Evolutionary conservation across 352 stramenopile genomes (phyloP).

Genomic region (Pythium coloratum): DNA sequence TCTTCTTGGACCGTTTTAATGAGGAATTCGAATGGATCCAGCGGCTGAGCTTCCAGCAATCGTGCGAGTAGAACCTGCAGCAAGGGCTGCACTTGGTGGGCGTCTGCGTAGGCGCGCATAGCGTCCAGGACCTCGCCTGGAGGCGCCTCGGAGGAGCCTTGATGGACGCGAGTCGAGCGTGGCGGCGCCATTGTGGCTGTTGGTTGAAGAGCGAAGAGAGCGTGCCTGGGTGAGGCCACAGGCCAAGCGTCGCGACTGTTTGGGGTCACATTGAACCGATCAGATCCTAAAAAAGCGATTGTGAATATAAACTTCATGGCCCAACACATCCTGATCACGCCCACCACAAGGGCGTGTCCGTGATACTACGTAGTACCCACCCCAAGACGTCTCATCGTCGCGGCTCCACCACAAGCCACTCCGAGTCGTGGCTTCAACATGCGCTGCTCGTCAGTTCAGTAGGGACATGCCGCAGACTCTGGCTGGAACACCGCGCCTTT

Average conservation of each 20-base stretch:
- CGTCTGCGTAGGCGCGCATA: conserved; percentile 61
- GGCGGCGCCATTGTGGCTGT: conserved; percentile 29
- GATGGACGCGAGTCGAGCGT: conserved; percentile 36
- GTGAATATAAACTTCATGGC: no score
- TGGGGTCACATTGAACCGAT: not conserved
- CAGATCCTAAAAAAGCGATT: not conserved
- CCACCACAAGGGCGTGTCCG: no score
- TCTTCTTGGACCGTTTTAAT: conserved; percentile 57
- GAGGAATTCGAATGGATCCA: conserved; percentile 70
- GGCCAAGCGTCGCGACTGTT: conserved; percentile 6
- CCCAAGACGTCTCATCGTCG: no score
- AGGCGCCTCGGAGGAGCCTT: conserved; percentile 23
- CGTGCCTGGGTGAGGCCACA: not conserved
- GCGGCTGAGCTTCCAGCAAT: conserved; percentile 60
- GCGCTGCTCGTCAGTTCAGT: not conserved
- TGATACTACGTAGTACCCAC: no score
- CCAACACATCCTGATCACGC: no score
- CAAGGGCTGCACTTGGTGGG: conserved; percentile 63
- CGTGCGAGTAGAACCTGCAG: conserved; percentile 56
- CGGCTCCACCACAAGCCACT: not conserved
- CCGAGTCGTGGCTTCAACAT: not conserved
- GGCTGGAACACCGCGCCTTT: not conserved
- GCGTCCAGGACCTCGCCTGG: conserved; percentile 43
- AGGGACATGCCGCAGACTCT: not conserved
- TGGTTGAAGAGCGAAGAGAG: not conserved